Base-by-base conservation (phyloP, 306 rosid species). In the Alnus rubra region DNA sequence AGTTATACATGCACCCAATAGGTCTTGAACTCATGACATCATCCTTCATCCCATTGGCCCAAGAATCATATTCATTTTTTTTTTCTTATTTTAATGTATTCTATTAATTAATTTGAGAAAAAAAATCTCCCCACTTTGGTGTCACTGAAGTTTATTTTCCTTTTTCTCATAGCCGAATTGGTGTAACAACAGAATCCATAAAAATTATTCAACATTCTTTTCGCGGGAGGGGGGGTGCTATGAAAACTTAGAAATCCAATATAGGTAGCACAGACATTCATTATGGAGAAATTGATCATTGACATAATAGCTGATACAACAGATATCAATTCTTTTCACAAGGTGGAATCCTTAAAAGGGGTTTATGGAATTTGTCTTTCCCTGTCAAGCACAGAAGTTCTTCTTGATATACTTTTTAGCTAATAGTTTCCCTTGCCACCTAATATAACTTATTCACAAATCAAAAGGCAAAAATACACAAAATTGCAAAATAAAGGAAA, bases 391-490 rank as follows among this genome's bases (percentile, higher is more conserved):
- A n/a, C 37, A 28, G 37, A 59, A n/a, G 31, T 28, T 59, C 1
- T 15, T 55, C 7, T 28, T 58, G 64, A 23, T 58, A 9, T 23
- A 15, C 5, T 53, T 16, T 15, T 15, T 53, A 4, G 50, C 71
- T 13, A 60, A 71, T 12, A 64, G 5, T 23, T 48, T 37, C 28
- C 16, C 19, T 7, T 50, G 37, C 74, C 51, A 45, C 8, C 28
- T 18, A 55, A 55, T 11, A 77, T 13, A 69, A 2, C 6, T 51
- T 28, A 44, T 58, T 67, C 48, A 48, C 68, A 75, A 42, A 31
- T 71, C n/a, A 55, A 55, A 77, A 47, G 7, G 31, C 14, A 52
- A 19, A 75, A 75, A 56, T 69, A 42, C 71, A 79, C 59, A 19
- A 77, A 54, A 52, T 58, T 19, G n/a, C 28, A 54, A 56, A 63